These are phyloP conservation scores for Erythrophleum ivorense DNA, from an alignment of 331 rosid species.

Conservation along the genomic window DNA sequence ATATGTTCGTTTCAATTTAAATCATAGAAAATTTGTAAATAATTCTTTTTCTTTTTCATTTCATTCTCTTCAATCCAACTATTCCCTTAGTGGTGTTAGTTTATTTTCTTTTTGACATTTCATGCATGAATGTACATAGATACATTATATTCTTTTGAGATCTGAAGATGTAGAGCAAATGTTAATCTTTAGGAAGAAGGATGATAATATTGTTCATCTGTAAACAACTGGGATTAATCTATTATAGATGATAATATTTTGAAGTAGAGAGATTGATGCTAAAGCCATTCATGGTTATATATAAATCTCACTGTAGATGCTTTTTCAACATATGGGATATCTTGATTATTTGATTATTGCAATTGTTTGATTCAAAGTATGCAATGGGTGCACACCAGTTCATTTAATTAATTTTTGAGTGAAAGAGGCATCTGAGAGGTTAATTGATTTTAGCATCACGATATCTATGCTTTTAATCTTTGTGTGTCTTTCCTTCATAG, in stretches of 20 bases:
- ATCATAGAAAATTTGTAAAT: background rate
- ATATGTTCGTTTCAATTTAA: background rate
- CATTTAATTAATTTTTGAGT: conserved; percentile 25
- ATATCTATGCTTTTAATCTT: conserved; percentile 39
- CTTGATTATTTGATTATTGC: conserved; percentile 5
- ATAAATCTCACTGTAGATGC: conserved; percentile 9
- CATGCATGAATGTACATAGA: background rate
- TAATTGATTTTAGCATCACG: conserved; percentile 37
- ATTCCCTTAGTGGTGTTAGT: background rate
- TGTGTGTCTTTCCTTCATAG: conserved; percentile 33
- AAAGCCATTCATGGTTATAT: background rate
- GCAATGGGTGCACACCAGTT: background rate
- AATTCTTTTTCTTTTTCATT: background rate
- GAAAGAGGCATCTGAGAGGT: conserved; percentile 30
- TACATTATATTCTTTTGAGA: background rate
- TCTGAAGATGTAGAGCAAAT: background rate
- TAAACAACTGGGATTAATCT: conserved; percentile 3
- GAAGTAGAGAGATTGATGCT: conserved; percentile 22
- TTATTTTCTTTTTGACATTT: background rate
- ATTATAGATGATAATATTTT: background rate
- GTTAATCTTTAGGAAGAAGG: background rate
- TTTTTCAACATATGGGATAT: background rate
- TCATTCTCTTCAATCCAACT: background rate
- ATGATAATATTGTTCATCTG: background rate
- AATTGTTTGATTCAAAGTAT: conserved; percentile 5